phyloP scores from a whole-genome alignment of 2,329 filamentous ascomycete species.

The Lasiodiplodia sp. region DNA sequence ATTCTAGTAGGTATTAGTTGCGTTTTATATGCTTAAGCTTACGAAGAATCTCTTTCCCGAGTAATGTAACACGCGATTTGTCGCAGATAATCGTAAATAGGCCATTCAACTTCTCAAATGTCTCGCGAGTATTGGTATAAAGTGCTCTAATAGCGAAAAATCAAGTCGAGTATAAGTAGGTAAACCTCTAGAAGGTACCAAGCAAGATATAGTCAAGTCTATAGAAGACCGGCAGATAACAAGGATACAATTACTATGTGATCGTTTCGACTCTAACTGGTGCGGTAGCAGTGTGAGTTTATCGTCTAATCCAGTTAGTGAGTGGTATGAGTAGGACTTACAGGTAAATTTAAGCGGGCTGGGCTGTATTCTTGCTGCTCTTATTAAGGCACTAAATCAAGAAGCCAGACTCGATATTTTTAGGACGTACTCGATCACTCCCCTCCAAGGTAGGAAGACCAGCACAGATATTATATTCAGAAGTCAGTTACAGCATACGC shows the following conservation, averaged over 20 bases:
- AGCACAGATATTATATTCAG: not conserved
- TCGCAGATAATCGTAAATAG: not conserved
- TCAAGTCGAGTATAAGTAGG: too few species aligned
- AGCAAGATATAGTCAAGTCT: too few species aligned
- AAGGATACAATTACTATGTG: too few species aligned
- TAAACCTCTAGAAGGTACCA: too few species aligned
- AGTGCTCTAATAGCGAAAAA: not conserved
- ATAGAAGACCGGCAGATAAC: too few species aligned
- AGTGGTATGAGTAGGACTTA: not conserved
- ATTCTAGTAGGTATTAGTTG: not conserved
- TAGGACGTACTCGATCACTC: not conserved
- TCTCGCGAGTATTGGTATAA: not conserved
- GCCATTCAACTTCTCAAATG: not conserved
- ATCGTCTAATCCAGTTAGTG: not conserved
- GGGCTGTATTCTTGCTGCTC: not conserved
- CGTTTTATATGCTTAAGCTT: not conserved
- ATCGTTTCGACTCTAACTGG: not conserved
- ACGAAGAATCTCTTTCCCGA: not conserved
- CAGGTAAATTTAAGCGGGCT: not conserved
- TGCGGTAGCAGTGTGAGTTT: too few species aligned
- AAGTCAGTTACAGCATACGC: not conserved
- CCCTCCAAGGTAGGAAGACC: not conserved
- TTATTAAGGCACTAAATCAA: not conserved
- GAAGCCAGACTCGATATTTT: not conserved
- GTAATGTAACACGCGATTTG: not conserved